phyloP scores from a whole-genome alignment of 2,329 filamentous ascomycete species.

The Claviceps sp. region DNA sequence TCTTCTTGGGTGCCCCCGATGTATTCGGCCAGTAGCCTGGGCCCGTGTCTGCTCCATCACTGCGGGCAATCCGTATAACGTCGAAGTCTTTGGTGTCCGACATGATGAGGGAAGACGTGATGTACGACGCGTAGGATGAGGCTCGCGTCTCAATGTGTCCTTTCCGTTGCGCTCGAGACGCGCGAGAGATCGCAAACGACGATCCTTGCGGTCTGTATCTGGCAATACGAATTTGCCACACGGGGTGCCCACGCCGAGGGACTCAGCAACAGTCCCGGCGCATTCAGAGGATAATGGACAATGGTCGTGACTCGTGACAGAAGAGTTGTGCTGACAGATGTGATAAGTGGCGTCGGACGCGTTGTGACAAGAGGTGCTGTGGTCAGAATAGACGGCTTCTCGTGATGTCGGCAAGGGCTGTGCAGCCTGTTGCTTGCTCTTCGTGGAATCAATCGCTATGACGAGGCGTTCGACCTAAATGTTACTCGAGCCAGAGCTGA shows the following conservation, averaged over 20 bases:
- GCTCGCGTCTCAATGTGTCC: too few relatives aligned
- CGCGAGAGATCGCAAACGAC: neutral
- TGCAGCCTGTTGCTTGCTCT: too few relatives aligned
- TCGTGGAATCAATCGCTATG: neutral
- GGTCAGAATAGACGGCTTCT: neutral
- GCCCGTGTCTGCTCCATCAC: conserved; percentile 31
- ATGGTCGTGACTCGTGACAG: neutral
- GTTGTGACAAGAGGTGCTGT: neutral
- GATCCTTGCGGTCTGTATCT: neutral
- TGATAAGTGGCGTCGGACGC: neutral
- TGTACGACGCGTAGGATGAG: neutral
- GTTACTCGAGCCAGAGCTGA: neutral
- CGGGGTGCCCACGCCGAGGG: neutral
- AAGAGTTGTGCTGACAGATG: neutral
- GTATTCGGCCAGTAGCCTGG: conserved; percentile 30
- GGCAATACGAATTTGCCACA: neutral
- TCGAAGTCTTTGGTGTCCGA: conserved; percentile 27
- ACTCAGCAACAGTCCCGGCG: neutral
- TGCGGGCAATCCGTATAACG: conserved; percentile 28
- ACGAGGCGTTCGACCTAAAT: neutral
- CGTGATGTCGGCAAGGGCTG: too few relatives aligned
- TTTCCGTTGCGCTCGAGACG: neutral
- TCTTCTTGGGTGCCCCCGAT: conserved; percentile 18
- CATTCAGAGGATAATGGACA: neutral
- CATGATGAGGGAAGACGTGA: conserved; percentile 9